A percentile compares a stretch with the other conserved stretches of the same genome.
Evolutionary conservation across 768 basidiomycete species (phyloP).

Genomic region (Tulasnella calospora): DNA sequence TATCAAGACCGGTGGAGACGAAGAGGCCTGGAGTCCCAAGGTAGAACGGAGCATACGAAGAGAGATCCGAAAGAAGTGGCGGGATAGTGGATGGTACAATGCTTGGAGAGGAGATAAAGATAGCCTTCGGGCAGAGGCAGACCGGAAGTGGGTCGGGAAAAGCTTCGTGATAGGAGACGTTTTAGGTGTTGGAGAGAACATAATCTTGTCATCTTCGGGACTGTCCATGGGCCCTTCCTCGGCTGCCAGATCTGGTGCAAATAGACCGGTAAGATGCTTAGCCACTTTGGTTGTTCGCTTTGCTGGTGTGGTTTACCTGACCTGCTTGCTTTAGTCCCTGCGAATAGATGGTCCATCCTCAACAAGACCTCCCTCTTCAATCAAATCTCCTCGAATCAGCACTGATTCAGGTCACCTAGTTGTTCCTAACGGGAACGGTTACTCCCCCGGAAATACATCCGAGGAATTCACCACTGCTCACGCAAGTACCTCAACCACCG

Average conservation of each 20-base stretch:
- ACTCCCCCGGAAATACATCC: background rate
- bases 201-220: background rate
- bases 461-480: background rate
- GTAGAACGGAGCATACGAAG: background rate
- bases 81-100: conserved; percentile 19
- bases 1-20: conserved; percentile 12
- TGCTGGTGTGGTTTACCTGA: background rate
- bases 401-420: background rate
- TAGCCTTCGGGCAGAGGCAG: background rate
- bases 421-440: background rate
- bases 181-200: conserved; percentile 12
- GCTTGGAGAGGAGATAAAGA: conserved; percentile 18
- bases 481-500: conserved; percentile 12
- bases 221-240: background rate
- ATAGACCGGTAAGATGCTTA: background rate
- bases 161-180: conserved; percentile 24
- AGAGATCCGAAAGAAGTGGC: conserved; percentile 21
- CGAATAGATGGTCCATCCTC: background rate
- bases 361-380: background rate
- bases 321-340: background rate
- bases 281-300: background rate
- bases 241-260: background rate
- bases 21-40: conserved; percentile 19
- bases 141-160: conserved; percentile 23
- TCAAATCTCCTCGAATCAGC: background rate